Evolutionary conservation across 345 rosid species (phyloP).

Genomic region (Salix exigua): DNA sequence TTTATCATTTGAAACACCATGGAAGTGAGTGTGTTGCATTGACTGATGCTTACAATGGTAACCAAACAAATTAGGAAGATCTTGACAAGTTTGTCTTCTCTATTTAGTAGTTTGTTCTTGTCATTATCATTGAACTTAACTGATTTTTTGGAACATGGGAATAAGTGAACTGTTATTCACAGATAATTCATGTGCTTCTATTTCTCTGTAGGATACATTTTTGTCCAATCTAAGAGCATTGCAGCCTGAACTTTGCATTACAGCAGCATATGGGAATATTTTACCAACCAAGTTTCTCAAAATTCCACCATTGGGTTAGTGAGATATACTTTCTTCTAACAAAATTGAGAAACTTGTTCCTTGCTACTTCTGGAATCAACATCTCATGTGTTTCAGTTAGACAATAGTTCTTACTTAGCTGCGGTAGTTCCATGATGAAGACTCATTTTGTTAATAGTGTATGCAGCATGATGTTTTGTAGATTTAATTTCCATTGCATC

Average conservation of each 20-base stretch:
- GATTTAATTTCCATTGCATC: too few species aligned
- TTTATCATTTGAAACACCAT: too few species aligned
- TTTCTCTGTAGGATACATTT: constrained; percentile 53
- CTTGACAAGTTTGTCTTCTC: too few species aligned
- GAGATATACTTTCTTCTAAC: not conserved
- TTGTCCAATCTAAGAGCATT: constrained; percentile 59
- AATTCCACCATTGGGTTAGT: constrained; percentile 76
- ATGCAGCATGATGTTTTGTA: too few species aligned
- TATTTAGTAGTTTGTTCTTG: not conserved
- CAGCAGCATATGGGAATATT: constrained; percentile 96
- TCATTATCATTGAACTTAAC: not conserved
- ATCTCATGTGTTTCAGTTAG: not conserved
- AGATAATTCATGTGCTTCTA: constrained; percentile 1
- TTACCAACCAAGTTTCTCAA: constrained; percentile 80
- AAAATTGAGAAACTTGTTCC: constrained; percentile 3
- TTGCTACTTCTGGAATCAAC: not conserved
- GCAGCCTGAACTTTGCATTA: constrained; percentile 87
- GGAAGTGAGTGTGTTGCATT: too few species aligned
- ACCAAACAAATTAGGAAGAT: too few species aligned
- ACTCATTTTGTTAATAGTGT: too few species aligned
- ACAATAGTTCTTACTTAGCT: not conserved
- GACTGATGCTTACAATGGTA: too few species aligned
- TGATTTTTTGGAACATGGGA: not conserved
- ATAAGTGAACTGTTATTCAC: not conserved
- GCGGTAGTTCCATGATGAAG: too few species aligned